Evolutionary conservation across 2,329 filamentous ascomycete species (phyloP).

Genomic region (Colletotrichum nymphaeae): DNA sequence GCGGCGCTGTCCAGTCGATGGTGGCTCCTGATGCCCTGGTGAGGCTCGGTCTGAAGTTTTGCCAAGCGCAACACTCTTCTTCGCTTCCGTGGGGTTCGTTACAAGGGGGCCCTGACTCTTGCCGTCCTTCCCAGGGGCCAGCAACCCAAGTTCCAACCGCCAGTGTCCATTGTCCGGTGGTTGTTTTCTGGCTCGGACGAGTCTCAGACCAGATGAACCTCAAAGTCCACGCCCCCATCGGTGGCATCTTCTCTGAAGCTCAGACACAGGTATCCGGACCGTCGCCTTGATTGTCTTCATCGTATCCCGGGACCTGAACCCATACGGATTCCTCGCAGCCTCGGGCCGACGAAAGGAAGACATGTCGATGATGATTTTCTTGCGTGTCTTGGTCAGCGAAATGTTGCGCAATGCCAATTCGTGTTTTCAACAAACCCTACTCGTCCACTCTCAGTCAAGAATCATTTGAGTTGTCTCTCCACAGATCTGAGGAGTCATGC

Average conservation of each 20-base stretch:
- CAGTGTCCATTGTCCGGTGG: background rate
- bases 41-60: background rate
- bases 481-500: background rate
- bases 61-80: slow-evolving; percentile 16
- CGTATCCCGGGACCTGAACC: background rate
- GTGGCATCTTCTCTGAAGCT: background rate
- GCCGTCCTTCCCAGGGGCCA: background rate
- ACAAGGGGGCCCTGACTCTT: slow-evolving; percentile 9
- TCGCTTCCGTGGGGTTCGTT: slow-evolving; percentile 17
- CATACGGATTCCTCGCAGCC: background rate
- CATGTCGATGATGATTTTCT: background rate
- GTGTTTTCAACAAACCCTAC: background rate
- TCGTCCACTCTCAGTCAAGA: no score
- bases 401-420: no score
- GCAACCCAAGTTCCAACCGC: background rate
- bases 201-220: slow-evolving; percentile 33
- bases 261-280: background rate
- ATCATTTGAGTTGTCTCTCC: background rate
- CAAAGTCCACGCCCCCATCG: background rate
- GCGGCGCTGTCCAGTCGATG: background rate
- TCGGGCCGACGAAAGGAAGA: background rate
- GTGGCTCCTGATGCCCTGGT: background rate
- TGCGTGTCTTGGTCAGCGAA: no score
- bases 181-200: slow-evolving; percentile 22
- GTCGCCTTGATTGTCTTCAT: background rate